Base-by-base conservation (phyloP, 2,329 filamentous ascomycete species). In the Diplocarpon mali region DNA sequence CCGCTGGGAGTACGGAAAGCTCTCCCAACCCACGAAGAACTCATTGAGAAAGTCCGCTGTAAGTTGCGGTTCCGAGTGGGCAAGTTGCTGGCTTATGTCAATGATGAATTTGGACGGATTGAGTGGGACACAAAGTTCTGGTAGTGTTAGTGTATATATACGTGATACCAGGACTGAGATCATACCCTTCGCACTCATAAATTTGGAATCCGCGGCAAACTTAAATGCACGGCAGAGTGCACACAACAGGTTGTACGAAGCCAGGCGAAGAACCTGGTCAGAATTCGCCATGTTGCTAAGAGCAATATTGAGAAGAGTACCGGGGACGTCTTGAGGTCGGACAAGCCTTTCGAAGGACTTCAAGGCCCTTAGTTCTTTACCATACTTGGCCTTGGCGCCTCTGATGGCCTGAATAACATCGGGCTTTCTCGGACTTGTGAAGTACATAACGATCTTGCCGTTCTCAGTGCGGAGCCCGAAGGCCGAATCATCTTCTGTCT, bases 21-120 rank as follows among this genome's bases (percentile, higher is more conserved):
- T 81, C 52, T 81, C 78, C 80, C 80, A 84, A 14, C 79, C 77
- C 17, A 82, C 76, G 47, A 84, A 83, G 57, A 84, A 84, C 55
- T 83, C 80, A n/a, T 79, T 82, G 32, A 84, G 57, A 54, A 84
- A 84, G 55, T 84, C 80, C 7, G 71, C 73, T 0, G 80, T 83
- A 7, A 84, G 67, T 53, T 82, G 78, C 16, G 80, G 76, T 55
- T 84, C 79, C 15, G 77, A 71, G 27, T 66, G 62, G 8, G 80
- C 78, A 13, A 84, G 65, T 49, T 76, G 72, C 54, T 72, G 73
- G 64, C 80, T 83, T 38, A 83, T 78, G 38, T 73, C 71, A 53
- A 83, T 66, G 35, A 84, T 77, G 57, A 83, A 82, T 17, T 70
- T 68, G 3, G 76, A 75, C 2, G 79, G 73, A 48, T 82, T 76